Conservation (phyloP, 768 basidiomycete species). For the Tulasnella calospora region DNA sequence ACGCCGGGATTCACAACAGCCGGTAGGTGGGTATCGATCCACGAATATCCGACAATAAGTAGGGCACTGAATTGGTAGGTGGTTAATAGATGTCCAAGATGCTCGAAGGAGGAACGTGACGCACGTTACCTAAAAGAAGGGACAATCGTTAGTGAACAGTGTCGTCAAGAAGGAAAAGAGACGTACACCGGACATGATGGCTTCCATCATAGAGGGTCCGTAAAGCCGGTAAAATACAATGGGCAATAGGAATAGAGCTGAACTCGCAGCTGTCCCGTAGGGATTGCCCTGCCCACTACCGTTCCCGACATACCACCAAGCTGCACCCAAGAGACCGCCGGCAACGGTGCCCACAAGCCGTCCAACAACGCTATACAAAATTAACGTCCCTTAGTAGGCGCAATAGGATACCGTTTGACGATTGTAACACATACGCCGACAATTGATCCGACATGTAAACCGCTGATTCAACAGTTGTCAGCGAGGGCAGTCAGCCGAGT, state of each 20-base stretch:
- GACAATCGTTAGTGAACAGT: not conserved
- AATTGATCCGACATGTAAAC: conserved; percentile 58
- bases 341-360: conserved; percentile 46
- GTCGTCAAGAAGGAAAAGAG: not conserved
- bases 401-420: not conserved
- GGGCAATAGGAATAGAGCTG: conserved; percentile 47
- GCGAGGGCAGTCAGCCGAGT: not conserved
- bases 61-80: conserved; percentile 40
- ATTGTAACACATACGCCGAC: conserved; percentile 39
- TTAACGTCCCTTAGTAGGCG: not conserved
- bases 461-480: not conserved
- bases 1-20: conserved; percentile 48
- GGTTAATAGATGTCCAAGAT: not conserved
- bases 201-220: conserved; percentile 42
- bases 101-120: not conserved
- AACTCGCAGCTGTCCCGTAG: conserved; percentile 49
- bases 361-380: conserved; percentile 39
- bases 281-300: conserved; percentile 49
- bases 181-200: conserved; percentile 41
- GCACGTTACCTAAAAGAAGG: not conserved
- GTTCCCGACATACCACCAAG: conserved; percentile 48
- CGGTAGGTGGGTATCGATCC: conserved; percentile 50
- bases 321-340: conserved; percentile 43
- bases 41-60: conserved; percentile 52
- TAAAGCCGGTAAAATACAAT: conserved; percentile 50